Base-by-base conservation (phyloP, 2,329 filamentous ascomycete genomes). In the Massarina eburnea region DNA sequence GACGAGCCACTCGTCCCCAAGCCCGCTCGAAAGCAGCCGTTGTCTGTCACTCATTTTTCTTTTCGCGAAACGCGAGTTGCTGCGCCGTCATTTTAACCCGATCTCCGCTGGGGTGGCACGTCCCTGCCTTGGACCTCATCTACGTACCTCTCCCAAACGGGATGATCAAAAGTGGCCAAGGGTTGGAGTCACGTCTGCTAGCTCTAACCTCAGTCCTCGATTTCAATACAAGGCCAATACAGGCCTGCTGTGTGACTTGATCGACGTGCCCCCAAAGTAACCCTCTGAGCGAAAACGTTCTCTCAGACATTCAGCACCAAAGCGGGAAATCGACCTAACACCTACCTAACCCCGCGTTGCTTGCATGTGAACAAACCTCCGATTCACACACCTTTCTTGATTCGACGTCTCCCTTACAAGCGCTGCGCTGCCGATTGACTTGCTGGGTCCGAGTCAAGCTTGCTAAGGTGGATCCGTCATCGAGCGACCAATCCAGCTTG, bases 311-410 rank as follows among this genome's bases (percentile, higher is more conserved):
- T 41, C 39, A 18, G 6, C n/a, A 15, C 15, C 18, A 36, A 20
- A 33, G 15, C 12, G 12, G 8, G 14, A 14, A 29, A 14, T 14
- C 14, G 14, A 29, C 5, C 29, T 12, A 32, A 14, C 29, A 32
- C 29, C 12, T 10, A 15, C 27, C 17, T 19, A 21, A 9, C 40
- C 30, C 24, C 24, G 24, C 12, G 7, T 26, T 26, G 30, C 44
- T 21, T 39, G 45, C 45, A 48, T 39, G 29, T 38, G 38, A 46
- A 39, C 12, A 14, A 46, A 14, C 10, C 17, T 42, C 26, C 44
- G 39, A 38, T 42, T 30, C 29, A 17, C 24, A 18, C 29, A 27
- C 20, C 36, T 14, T 18, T 39, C 26, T 38, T 21, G 34, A 44
- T 43, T 38, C 34, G 43, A 22, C 41, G 9, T 44, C 17, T 29